Base-by-base conservation (phyloP, 345 rosid genomes). In the Lumnitzera littorea region DNA sequence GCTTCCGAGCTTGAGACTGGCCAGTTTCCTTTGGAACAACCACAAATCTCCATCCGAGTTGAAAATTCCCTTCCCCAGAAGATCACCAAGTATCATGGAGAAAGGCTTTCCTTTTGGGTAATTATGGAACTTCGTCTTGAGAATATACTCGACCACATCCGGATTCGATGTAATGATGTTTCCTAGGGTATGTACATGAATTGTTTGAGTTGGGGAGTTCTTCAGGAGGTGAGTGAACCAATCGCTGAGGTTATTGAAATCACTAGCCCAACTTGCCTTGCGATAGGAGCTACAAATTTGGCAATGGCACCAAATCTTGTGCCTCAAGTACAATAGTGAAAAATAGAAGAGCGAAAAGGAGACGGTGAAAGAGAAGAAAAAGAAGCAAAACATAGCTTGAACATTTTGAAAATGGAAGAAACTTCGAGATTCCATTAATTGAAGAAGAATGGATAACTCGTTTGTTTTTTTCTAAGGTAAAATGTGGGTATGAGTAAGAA, bases 1-100 rank as follows among this genome's bases (percentile, higher is more conserved):
- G 67, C 74, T 78, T 0, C 78, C 79, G 11, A 83, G 72, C 65
- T 88, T 88, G 3, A 74, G 62, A 24, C 80, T 73, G 12, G 86
- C 83, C 62, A 80, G 63, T 62, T 83, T 78, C 63, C 85, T 74
- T 55, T 88, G 92, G 53, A 81, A 77, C 57, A 50, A 60, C 90
- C 96, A 88, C 2, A 59, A 56, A 3, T 79, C 78, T 2, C 76
- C 86, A 50, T 88, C 92, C 11, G 80, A 83, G 11, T 85, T 85
- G 65, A 88, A 85, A 52, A 88, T 84, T 5, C 92, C 96, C 5
- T 36, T 61, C 13, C 87, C 87, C 2, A 82, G 56, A 48, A 82
- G 74, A 69, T 82, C 84, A 0, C 79, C 80, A 4, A 82, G 64
- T 43, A 77, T 67, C 20, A 25, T 51, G 23, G 79, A 73, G 64